phyloP scores from a whole-genome alignment of 345 rosid genomes.

The Cardamine occulta region DNA sequence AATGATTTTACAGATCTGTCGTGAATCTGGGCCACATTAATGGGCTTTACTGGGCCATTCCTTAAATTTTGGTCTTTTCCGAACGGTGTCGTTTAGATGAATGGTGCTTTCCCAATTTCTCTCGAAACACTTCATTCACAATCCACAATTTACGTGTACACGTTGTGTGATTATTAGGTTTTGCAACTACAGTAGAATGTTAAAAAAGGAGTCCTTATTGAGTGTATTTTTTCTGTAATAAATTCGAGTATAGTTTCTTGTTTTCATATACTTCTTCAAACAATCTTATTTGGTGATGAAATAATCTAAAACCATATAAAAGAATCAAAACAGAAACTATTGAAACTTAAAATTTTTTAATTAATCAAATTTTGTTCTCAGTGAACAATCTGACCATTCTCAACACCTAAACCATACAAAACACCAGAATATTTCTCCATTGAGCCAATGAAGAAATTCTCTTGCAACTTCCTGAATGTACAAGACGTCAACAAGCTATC shows the following conservation, averaged over 20 bases:
- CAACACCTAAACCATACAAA: constrained; percentile 75
- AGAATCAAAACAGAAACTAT: neutral
- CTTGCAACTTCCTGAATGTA: constrained; percentile 74
- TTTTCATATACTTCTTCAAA: neutral
- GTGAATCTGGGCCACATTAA: neutral
- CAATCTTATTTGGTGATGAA: neutral
- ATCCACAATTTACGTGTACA: too few species aligned
- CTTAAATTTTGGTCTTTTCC: neutral
- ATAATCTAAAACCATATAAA: neutral
- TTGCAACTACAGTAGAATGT: too few species aligned
- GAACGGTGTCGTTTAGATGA: neutral
- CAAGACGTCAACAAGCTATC: constrained; percentile 82
- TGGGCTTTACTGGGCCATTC: constrained; percentile 22
- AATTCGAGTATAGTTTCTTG: neutral
- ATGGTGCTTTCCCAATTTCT: neutral
- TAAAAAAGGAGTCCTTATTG: too few species aligned
- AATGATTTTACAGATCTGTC: neutral
- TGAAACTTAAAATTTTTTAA: neutral
- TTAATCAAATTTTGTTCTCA: constrained; percentile 25
- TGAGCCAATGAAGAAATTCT: constrained; percentile 64
- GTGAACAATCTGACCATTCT: constrained; percentile 57
- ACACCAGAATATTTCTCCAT: constrained; percentile 71
- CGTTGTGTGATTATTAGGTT: too few species aligned
- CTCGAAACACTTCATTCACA: neutral
- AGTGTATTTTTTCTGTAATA: too few species aligned